These are phyloP conservation scores for Telfairia occidentalis DNA, from an alignment of 331 rosid species.

Conservation along the genomic window DNA sequence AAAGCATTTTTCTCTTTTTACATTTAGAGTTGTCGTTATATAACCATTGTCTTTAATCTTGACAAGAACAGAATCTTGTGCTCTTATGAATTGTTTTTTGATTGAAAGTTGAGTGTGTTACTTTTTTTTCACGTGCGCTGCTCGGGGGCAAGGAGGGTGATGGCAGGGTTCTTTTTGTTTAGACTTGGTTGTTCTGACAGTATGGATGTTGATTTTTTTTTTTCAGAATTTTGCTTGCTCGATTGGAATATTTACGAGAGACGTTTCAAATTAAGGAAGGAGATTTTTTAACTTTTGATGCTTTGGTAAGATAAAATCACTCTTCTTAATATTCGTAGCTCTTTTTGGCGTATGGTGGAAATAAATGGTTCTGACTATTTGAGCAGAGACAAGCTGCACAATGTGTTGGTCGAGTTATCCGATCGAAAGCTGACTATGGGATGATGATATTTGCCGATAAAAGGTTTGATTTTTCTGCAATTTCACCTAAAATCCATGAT, in stretches of 20 bases:
- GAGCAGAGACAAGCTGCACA: slow-evolving; percentile 97
- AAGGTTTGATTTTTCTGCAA: slow-evolving; percentile 32
- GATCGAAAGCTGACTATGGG: slow-evolving; percentile 91
- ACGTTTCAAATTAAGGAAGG: slow-evolving; percentile 95
- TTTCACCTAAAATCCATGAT: not conserved
- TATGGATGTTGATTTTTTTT: slow-evolving; percentile 14
- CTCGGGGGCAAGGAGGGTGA: not conserved
- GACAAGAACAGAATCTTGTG: not conserved
- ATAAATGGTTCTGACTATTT: slow-evolving; percentile 7
- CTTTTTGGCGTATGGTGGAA: slow-evolving; percentile 1
- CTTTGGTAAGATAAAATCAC: slow-evolving; percentile 44
- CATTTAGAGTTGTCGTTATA: not conserved
- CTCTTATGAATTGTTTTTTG: not conserved
- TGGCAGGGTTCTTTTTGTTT: not conserved
- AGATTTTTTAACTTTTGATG: slow-evolving; percentile 91
- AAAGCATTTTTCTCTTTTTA: not conserved
- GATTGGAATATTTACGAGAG: slow-evolving; percentile 74
- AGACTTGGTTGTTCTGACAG: slow-evolving; percentile 10
- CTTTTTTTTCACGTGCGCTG: too few relatives aligned
- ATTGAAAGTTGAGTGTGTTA: not conserved
- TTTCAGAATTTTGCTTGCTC: slow-evolving; percentile 88
- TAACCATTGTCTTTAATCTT: not conserved
- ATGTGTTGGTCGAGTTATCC: slow-evolving; percentile 91
- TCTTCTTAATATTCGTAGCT: slow-evolving; percentile 1
- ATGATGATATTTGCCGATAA: slow-evolving; percentile 99